Base-by-base conservation (phyloP, 2,329 filamentous ascomycete species). In the Hypoxylon sp. region DNA sequence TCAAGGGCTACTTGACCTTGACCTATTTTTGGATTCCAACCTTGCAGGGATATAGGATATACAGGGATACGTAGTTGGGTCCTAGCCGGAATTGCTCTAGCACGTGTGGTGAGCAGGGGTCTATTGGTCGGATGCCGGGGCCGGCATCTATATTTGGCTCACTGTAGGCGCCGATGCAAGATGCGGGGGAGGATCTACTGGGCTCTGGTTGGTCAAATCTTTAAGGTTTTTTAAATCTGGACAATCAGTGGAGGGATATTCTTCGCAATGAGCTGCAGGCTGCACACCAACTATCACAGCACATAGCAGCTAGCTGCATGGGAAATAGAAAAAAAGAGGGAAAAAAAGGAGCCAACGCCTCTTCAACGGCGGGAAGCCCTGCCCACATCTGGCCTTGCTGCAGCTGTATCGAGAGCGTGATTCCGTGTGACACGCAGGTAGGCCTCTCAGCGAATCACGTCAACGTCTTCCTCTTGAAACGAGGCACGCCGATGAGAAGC, bases 131-230 rank as follows among this genome's bases (percentile, higher is more conserved):
- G 56, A 56, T 42, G 25, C 51, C 27, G 59, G 40, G 57, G 51
- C 66, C 57, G 65, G 57, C 44, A 65, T 42, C 61, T 71, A 69
- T 71, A 70, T 72, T 72, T 72, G 66, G 69, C 27, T 67, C 44
- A 61, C 35, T 48, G 60, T 72, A 72, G 61, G 53, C 69, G 69
- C 69, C 69, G 61, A 65, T 51, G 49, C 50, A 58, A 61, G 61
- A 64, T 70, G 66, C 66, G 66, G 69, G 65, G 66, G 64, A 67
- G 33, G 37, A 57, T 27, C 25, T 54, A 2, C 2, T 54, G 6
- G 14, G 1, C 10, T 63, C 40, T 71, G 66, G 37, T 69, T 71
- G 69, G 69, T 48, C n/a, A 20, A 51, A 8, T 14, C 7, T 63
- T 63, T 5, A 25, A 65, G 44, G 3, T 66, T 65, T 58, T 61